A percentile compares a stretch with the other conserved stretches of the same genome.
Conservation (phyloP, 2,329 filamentous ascomycete genomes). For the Phaeosphaeria sp. region DNA sequence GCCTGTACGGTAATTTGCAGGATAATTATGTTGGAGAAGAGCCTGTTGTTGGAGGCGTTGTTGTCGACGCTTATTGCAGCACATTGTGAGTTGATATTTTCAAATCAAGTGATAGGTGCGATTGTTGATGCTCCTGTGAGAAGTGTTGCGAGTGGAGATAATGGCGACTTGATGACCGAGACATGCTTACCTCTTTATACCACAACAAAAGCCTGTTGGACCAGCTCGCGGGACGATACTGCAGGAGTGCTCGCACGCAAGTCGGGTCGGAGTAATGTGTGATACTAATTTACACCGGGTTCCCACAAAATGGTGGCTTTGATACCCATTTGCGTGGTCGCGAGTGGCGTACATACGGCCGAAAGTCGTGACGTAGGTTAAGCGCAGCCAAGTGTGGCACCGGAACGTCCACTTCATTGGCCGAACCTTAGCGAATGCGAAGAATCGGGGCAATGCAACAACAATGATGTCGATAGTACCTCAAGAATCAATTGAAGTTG, state of each 20-base stretch:
- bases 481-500: slow-evolving; percentile 26
- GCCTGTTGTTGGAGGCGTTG: slow-evolving; percentile 5
- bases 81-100: slow-evolving; percentile 9
- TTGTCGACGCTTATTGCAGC: slow-evolving; percentile 11
- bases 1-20: background rate
- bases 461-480: background rate
- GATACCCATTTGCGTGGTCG: background rate
- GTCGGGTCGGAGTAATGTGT: background rate
- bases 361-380: slow-evolving; percentile 17
- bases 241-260: background rate
- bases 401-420: slow-evolving; percentile 5
- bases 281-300: background rate
- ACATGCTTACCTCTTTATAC: slow-evolving; percentile 4
- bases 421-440: slow-evolving; percentile 2
- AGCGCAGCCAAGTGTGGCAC: slow-evolving; percentile 1
- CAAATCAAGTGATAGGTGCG: background rate
- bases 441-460: background rate
- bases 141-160: background rate
- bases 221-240: background rate
- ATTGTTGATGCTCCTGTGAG: too few relatives aligned
- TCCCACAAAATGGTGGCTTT: background rate
- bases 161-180: background rate
- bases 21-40: background rate
- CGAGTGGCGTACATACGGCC: slow-evolving; percentile 12
- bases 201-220: background rate